phyloP scores from a whole-genome alignment of 2,329 filamentous ascomycete species.

The Aspergillus aculeatinus region DNA sequence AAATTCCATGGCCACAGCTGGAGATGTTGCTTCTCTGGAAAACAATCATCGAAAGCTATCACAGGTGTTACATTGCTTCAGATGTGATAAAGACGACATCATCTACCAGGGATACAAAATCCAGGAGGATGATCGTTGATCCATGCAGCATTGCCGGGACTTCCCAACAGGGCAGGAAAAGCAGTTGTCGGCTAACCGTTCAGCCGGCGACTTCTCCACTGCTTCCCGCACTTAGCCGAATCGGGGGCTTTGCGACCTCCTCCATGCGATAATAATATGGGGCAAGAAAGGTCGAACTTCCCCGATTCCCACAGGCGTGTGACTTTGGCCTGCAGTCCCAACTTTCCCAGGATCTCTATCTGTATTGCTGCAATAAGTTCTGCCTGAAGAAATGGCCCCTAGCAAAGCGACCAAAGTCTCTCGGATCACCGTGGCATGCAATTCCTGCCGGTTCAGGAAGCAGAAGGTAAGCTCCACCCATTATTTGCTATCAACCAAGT shows the following conservation, averaged over 20 bases:
- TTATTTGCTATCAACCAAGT: not conserved
- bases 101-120: too few species aligned
- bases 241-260: not conserved
- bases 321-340: not conserved
- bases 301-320: not conserved
- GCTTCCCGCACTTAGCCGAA: conserved; percentile 3
- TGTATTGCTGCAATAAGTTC: not conserved
- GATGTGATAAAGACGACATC: too few species aligned
- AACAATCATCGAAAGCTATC: too few species aligned
- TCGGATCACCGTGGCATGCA: conserved; percentile 43
- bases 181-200: conserved; percentile 14
- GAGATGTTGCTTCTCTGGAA: too few species aligned
- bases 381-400: conserved; percentile 4
- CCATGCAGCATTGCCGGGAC: not conserved
- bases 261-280: not conserved
- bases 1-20: too few species aligned
- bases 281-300: not conserved
- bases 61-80: too few species aligned
- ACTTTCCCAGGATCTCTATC: not conserved
- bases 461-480: conserved; percentile 37
- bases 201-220: conserved; percentile 5
- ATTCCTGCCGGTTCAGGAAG: conserved; percentile 43
- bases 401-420: conserved; percentile 27
- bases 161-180: not conserved
- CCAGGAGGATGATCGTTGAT: conserved; percentile 1